Conservation (phyloP, 345 rosid genomes). For the Erodium maritimum region DNA sequence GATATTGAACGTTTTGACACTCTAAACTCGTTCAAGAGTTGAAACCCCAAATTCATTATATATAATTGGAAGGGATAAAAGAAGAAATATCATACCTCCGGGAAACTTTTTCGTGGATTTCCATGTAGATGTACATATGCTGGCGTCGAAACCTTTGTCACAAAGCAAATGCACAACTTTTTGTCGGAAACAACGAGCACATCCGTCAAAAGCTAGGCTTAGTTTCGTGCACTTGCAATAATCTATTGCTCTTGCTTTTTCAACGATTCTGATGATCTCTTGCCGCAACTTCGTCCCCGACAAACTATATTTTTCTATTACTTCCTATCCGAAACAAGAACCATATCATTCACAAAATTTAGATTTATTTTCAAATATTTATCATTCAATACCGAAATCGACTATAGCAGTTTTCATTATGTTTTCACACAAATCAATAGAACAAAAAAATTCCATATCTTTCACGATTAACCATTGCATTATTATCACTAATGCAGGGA, state of each 20-base stretch:
- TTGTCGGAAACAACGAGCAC: conserved; percentile 19
- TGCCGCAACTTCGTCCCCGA: conserved; percentile 20
- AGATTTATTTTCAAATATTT: neutral
- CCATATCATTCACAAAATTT: neutral
- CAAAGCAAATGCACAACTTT: conserved; percentile 19
- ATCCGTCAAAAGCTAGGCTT: neutral
- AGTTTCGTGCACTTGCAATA: conserved; percentile 9
- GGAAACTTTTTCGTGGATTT: conserved; percentile 27
- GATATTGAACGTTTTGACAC: too few relatives aligned
- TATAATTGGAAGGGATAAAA: too few relatives aligned
- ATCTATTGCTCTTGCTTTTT: conserved; percentile 12
- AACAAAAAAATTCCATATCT: too few relatives aligned
- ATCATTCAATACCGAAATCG: neutral
- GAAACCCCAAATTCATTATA: too few relatives aligned
- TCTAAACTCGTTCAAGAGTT: too few relatives aligned
- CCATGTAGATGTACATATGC: conserved; percentile 31
- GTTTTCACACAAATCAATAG: too few relatives aligned
- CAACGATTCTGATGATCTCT: conserved; percentile 17
- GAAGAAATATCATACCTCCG: conserved; percentile 36
- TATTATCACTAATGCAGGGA: too few relatives aligned
- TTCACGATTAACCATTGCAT: too few relatives aligned
- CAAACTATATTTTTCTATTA: conserved; percentile 17
- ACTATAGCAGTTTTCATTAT: too few relatives aligned
- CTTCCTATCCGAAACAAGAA: conserved; percentile 20
- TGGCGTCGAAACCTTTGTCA: conserved; percentile 21